Percentiles rank a stretch among this genome's conserved stretches.
Evolutionary conservation across 441 rosid genomes (phyloP).

Genomic region (Pelargonium hybrid): DNA sequence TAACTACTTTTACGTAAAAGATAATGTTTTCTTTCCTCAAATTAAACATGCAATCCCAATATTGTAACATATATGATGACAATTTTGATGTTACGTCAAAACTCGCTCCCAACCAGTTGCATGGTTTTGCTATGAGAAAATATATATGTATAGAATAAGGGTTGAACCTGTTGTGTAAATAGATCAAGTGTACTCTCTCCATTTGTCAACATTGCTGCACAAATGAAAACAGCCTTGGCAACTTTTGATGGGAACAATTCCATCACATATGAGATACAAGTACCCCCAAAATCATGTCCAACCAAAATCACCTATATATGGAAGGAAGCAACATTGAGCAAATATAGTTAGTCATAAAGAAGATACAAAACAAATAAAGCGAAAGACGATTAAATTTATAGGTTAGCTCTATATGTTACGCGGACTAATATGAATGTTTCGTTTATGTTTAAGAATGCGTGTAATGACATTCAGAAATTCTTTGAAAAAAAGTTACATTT

Average conservation of each 20-base stretch:
- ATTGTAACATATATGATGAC: too few species aligned
- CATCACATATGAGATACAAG: constrained; percentile 71
- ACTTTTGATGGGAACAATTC: constrained; percentile 64
- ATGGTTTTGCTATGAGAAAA: not conserved
- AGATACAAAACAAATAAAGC: not conserved
- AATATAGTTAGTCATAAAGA: not conserved
- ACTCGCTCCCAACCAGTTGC: too few species aligned
- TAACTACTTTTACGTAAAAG: too few species aligned
- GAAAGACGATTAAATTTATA: too few species aligned
- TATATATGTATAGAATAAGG: not conserved
- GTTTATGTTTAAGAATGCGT: not conserved
- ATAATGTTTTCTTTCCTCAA: too few species aligned
- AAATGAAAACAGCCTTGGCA: constrained; percentile 62
- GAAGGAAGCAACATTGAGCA: not conserved
- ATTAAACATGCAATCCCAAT: too few species aligned
- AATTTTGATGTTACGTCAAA: too few species aligned
- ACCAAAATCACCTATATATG: constrained; percentile 67
- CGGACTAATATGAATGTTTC: not conserved
- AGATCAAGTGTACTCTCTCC: constrained; percentile 66
- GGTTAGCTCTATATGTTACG: too few species aligned
- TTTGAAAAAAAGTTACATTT: too few species aligned
- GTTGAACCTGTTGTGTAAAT: constrained; percentile 55
- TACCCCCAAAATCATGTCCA: constrained; percentile 91
- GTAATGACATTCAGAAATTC: not conserved
- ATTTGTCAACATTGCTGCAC: constrained; percentile 63